These are phyloP conservation scores for Claviceps maximensis DNA, from an alignment of 2,329 filamentous ascomycete genomes.

Conservation along the genomic window DNA sequence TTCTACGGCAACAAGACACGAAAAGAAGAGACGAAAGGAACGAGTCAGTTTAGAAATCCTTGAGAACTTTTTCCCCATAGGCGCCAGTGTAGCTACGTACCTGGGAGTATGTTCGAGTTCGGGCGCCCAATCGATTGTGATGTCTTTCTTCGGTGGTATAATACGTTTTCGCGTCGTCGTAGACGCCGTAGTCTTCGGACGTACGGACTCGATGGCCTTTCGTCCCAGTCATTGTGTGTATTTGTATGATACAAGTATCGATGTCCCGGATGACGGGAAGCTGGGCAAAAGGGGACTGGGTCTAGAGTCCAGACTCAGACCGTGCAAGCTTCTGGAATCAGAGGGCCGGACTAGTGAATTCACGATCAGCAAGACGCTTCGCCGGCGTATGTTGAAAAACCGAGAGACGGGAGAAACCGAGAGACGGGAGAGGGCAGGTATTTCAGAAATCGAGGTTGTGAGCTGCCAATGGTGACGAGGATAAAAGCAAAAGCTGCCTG, in stretches of 20 bases:
- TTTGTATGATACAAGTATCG: neutral
- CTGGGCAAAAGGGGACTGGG: neutral
- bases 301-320: neutral
- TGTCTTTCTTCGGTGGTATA: constrained; percentile 44
- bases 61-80: neutral
- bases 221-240: constrained; percentile 15
- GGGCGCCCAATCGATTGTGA: constrained; percentile 31
- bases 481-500: constrained; percentile 1
- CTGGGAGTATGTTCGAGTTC: constrained; percentile 45
- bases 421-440: neutral
- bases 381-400: neutral
- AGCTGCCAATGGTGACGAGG: constrained; percentile 1
- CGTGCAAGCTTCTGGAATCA: neutral
- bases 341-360: neutral
- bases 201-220: constrained; percentile 18
- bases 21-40: neutral
- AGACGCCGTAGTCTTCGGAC: constrained; percentile 37
- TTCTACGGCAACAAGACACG: constrained; percentile 26
- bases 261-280: neutral
- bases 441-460: neutral
- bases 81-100: constrained; percentile 17
- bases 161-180: constrained; percentile 45
- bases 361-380: neutral
- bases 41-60: neutral
- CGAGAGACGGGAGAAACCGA: no score